Base-by-base conservation (phyloP, 2,329 filamentous ascomycete species). In the Coniella vitis region DNA sequence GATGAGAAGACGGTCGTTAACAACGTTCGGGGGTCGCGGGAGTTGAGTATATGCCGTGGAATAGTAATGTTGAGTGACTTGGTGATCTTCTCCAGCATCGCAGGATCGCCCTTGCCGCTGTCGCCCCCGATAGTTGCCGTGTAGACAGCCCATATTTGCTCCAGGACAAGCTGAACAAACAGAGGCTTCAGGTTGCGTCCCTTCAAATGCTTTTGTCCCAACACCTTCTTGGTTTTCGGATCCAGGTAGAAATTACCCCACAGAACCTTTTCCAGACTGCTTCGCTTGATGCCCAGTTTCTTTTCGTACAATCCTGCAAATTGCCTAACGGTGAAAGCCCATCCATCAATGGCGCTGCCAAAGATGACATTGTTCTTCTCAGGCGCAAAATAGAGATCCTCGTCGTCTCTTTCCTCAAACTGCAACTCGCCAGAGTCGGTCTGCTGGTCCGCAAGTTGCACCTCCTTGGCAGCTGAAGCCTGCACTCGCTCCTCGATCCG, bases 341-440 rank as follows among this genome's bases (percentile, higher is more conserved):
- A 98, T n/a, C 93, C 93, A 63, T 98, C 93, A 49, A 95, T 86
- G 52, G 93, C 93, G 64, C 91, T 97, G 71, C 89, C 90, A 65
- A 98, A 98, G 55, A 98, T 97, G 65, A 98, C 93, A 62, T 98
- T 98, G 66, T 96, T 96, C 68, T 91, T 95, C 63, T 98, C 93
- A 0, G 93, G 93, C 1, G 93, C 89, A 68, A 98, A 98, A 66
- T 98, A 98, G 21, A 98, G 83, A 64, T 96, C 90, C 64, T 97
- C 90, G 61, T 98, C 93, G 60, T 96, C 90, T 58, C 83, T 83
- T 64, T 97, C 93, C 64, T 96, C 84, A 58, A 89, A 98, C 49
- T 84, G 78, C 4, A 81, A 64, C 14, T 84, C 81, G 3, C 79
- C 77, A n/a, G 69, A 67, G 4, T 76, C 73, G 48, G 70, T 73